Evolutionary conservation across 1,284 basidiomycete genomes (phyloP).

Genomic region (Rhodotorula sp.): DNA sequence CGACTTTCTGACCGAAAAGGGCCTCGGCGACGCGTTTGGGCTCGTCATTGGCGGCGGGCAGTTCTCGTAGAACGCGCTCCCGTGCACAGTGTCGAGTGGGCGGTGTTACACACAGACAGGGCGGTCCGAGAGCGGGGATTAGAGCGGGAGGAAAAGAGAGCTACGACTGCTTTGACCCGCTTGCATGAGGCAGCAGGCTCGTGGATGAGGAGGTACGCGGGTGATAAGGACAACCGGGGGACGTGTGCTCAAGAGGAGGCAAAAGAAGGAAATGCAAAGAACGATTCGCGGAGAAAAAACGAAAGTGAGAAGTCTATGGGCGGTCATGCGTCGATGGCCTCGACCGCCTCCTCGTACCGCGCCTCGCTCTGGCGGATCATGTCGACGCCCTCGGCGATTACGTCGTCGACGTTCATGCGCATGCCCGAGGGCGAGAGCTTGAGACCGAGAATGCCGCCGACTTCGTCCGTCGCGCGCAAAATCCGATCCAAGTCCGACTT

Average conservation of each 20-base stretch:
- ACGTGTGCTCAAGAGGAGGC: background rate
- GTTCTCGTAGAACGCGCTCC: constrained; percentile 41
- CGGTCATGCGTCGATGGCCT: too few species aligned
- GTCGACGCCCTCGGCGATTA: constrained; percentile 73
- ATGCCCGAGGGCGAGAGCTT: constrained; percentile 50
- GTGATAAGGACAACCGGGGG: background rate
- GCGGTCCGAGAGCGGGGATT: background rate
- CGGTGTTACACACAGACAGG: background rate
- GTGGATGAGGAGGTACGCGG: too few species aligned
- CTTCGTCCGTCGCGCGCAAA: constrained; percentile 85
- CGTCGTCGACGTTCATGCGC: constrained; percentile 70
- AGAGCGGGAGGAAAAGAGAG: background rate
- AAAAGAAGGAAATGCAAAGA: background rate
- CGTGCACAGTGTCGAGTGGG: background rate
- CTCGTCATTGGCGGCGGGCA: constrained; percentile 50
- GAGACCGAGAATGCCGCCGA: constrained; percentile 83
- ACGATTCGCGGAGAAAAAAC: background rate
- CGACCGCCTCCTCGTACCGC: constrained; percentile 4
- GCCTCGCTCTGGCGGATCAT: constrained; percentile 58
- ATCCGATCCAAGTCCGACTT: constrained; percentile 93
- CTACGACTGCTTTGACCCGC: too few species aligned
- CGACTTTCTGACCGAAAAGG: constrained; percentile 50
- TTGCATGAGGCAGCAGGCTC: too few species aligned
- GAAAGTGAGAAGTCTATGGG: background rate
- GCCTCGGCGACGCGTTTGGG: constrained; percentile 37